Evolutionary conservation across 208 protist genomes (phyloP).

Genomic region (Herpetomonas muscarum): DNA sequence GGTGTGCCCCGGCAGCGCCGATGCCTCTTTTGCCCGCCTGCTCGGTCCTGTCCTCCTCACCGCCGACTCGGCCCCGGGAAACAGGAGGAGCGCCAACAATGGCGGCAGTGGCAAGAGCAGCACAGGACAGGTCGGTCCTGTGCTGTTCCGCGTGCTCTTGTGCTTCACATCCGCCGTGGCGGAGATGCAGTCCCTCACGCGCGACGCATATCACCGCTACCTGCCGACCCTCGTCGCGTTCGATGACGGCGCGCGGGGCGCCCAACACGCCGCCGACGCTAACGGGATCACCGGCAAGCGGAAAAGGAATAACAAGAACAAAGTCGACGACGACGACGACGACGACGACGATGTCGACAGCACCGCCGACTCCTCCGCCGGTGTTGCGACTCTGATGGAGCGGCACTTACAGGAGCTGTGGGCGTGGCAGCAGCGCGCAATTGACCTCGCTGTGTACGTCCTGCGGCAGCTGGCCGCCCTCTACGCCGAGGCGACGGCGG

Average conservation of each 20-base stretch:
- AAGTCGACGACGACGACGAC: background rate
- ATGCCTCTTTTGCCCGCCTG: background rate
- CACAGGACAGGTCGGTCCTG: too few species aligned
- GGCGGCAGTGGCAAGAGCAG: background rate
- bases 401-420: constrained; percentile 75
- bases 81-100: background rate
- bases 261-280: constrained; percentile 1
- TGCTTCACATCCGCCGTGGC: background rate
- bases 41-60: background rate
- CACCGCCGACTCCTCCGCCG: constrained; percentile 54
- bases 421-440: constrained; percentile 63
- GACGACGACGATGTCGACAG: constrained; percentile 28
- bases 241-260: constrained; percentile 27
- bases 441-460: constrained; percentile 57
- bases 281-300: constrained; percentile 7
- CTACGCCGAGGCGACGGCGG: constrained; percentile 21
- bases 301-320: background rate
- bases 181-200: constrained; percentile 46
- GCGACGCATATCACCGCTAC: constrained; percentile 29
- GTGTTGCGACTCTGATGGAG: constrained; percentile 67
- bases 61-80: background rate
- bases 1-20: background rate
- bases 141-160: background rate
- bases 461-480: constrained; percentile 76
- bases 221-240: constrained; percentile 45